Base-by-base conservation (phyloP, 208 protist genomes). In the Wallacemonas sp. region DNA sequence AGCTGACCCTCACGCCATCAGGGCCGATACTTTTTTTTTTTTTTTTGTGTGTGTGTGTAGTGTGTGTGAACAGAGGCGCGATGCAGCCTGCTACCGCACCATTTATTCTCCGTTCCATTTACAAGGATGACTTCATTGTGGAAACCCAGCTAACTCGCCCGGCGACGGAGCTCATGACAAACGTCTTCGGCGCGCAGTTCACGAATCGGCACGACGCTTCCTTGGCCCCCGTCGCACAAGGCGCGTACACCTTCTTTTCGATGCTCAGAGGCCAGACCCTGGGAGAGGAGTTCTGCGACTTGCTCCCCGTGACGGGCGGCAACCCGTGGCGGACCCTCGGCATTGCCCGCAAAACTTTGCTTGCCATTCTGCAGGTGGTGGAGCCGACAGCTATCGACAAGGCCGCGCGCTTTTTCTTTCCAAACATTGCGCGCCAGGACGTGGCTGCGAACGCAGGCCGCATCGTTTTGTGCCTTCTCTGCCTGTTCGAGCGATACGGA, bases 251-350 rank as follows among this genome's bases (percentile, higher is more conserved):
- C 9, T 71, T 89, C 19, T 84, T 83, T 53, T 74, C 86, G 30
- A 82, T 93, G 70, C 47, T 79, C 4, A 76, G 78, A 34, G 80
- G 84, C 1, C 90, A 92, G 62, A 96, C 90, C 11, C 75, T 93
- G 9, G 90, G 90, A 1, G 79, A 96, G 70, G 87, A 96, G 74
- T 94, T 94, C 74, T 96, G 90, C 63, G 84, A 94, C 42, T 17
- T 90, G 22, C 79, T 96, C 26, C 82, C 87, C 22, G 85, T 90
- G 9, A 79, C 73, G 0, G 62, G 64, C 31, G 80, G 70, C 1
- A 74, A 56, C 31, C 68, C 77, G 36, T 79, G 77, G 62, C 69
- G 63, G 21, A 55, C 79, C 22, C 63, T 94, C 5, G 84, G 87
- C 31, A 56, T 62, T 1, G 61, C 47, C 2, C 77, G 85, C 17